These are phyloP conservation scores for Sporothrix luriei DNA, from an alignment of 2,329 filamentous ascomycete species.

Conservation along the genomic window DNA sequence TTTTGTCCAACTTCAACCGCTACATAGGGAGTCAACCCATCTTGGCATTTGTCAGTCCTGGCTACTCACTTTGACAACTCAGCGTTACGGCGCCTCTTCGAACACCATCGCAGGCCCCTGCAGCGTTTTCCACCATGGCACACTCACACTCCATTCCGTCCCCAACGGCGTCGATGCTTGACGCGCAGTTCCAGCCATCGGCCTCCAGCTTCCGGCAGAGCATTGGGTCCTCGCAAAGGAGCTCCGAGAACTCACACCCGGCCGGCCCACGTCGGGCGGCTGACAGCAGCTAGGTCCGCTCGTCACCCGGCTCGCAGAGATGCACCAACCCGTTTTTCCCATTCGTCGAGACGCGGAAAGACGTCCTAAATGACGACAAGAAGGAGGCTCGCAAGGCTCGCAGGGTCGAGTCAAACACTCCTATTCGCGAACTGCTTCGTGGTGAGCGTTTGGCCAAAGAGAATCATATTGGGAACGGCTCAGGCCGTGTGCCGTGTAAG, in stretches of 20 bases:
- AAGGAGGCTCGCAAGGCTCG: not conserved
- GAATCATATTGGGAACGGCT: not conserved
- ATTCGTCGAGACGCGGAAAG: not conserved
- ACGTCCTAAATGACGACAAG: not conserved
- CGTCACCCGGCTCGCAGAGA: conserved; percentile 11
- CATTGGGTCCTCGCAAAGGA: not conserved
- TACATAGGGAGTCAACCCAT: not conserved
- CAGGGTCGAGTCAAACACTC: not conserved
- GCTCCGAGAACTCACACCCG: not conserved
- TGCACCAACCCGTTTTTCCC: not conserved
- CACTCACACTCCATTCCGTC: not conserved
- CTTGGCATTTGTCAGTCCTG: not conserved
- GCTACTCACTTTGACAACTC: not conserved
- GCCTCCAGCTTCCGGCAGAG: conserved; percentile 4
- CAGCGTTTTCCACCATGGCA: not conserved
- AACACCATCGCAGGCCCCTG: too few species aligned
- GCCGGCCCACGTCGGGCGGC: not conserved
- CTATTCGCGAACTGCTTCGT: not conserved
- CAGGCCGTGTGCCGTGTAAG: not conserved
- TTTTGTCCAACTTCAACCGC: not conserved
- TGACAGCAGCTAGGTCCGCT: conserved; percentile 16
- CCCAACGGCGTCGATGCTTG: not conserved
- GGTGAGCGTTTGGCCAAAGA: not conserved
- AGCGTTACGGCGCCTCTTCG: not conserved
- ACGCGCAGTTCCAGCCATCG: conserved; percentile 12